Evolutionary conservation across 805 yeast species (phyloP), one percentile per base, ranked within the genome.

Genomic region (Wickerhamiella dianesei): DNA sequence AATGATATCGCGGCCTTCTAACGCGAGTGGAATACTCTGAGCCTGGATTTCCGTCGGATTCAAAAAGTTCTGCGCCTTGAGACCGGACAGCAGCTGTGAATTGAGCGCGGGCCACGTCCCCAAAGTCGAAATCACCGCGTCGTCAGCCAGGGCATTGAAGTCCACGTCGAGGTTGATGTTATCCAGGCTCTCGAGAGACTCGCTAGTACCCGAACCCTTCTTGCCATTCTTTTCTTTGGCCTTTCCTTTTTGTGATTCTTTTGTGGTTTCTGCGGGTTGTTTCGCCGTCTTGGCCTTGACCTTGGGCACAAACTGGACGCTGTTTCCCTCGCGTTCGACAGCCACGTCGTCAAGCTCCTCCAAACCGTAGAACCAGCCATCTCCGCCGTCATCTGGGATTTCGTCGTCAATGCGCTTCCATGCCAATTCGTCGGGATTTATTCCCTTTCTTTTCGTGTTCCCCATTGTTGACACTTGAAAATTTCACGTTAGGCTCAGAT

Each of bases 301-400:
- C 18, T 41, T 41, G 21, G 69, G 69, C 56, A 42, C 65, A 64
- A 57, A 61, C 56, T 59, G 74, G 0, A 81, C 78, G 44, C 69
- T 66, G 13, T 95, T 95, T 51, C 83, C 69, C 2, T 77, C 75
- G 46, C 79, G 71, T 50, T 82, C 77, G 4, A 89, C 88, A 57
- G 74, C 88, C 32, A 89, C 96, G 40, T 96, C 96, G 48, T 86
- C 96, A 44, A 92, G 72, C 61, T 89, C 97, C 62, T 89, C 98
- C 35, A 92, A 67, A 0, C 96, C 98, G 61, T 79, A 86, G 56
- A 88, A 81, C 0, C 96, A 96, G 53, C 83, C 88, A 59, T 82
- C 84, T 62, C 86, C 95, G 50, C 79, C 95, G 3, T 94, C 89
- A 2, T 79, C 82, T 3, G 50, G 58, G 37, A 51, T 40, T 16